These are phyloP conservation scores for Wallacemonas sp. DNA, from an alignment of 208 protist species.

Conservation along the genomic window DNA sequence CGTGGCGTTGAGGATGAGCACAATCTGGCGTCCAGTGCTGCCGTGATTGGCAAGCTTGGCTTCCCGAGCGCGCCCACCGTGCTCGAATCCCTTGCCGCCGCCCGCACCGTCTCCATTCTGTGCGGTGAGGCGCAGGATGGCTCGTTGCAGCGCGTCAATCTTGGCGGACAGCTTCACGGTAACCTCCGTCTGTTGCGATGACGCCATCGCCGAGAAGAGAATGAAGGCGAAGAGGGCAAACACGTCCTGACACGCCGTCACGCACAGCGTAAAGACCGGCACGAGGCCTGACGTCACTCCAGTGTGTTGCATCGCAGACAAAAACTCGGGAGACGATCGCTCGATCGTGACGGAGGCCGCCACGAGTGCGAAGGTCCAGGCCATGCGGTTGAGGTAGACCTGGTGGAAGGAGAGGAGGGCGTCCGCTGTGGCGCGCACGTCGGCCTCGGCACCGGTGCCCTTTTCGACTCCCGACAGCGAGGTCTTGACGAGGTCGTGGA, in stretches of 20 bases:
- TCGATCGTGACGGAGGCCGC: constrained; percentile 27
- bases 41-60: not conserved
- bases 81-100: too few relatives aligned
- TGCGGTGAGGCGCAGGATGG: not conserved
- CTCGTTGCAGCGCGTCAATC: not conserved
- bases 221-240: constrained; percentile 26
- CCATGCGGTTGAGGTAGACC: constrained; percentile 13
- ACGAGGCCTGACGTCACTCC: constrained; percentile 19
- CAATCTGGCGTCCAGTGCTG: constrained; percentile 12
- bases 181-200: constrained; percentile 1
- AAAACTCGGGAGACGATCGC: constrained; percentile 30
- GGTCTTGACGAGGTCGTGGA: not conserved
- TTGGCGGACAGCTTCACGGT: not conserved
- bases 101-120: too few relatives aligned
- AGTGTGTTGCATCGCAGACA: constrained; percentile 23
- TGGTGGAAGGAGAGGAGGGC: constrained; percentile 1
- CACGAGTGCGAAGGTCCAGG: constrained; percentile 27
- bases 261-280: constrained; percentile 24
- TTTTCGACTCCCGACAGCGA: not conserved
- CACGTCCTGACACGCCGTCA: constrained; percentile 27
- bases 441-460: not conserved
- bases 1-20: constrained; percentile 12
- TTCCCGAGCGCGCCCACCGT: too few relatives aligned
- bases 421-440: constrained; percentile 5
- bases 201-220: constrained; percentile 12